Conservation (phyloP, 352 stramenopile genomes). For the Halophytophthora polymorphica region DNA sequence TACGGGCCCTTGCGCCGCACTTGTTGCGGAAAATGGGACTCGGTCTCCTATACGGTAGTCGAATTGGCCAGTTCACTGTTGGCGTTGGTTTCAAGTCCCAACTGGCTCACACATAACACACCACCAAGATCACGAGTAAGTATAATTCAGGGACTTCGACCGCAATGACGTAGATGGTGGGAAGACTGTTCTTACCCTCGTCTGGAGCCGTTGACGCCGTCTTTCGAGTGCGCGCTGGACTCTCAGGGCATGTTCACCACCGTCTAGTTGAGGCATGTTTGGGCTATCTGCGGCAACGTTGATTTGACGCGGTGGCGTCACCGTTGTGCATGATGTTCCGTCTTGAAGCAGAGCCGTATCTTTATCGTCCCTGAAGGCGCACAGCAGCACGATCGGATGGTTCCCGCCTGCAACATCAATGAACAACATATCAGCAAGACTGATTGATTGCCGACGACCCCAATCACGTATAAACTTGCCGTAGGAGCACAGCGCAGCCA, state of each 20-base stretch:
- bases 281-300: constrained; percentile 2
- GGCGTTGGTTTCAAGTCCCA: constrained; percentile 14
- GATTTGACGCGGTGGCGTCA: constrained; percentile 13
- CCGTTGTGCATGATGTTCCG: not conserved
- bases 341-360: constrained; percentile 23
- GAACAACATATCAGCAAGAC: not conserved
- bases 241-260: constrained; percentile 26
- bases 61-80: constrained; percentile 9
- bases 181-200: constrained; percentile 24
- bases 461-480: constrained; percentile 20
- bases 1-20: not conserved
- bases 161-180: too few relatives aligned
- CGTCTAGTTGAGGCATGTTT: constrained; percentile 10
- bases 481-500: constrained; percentile 63
- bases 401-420: constrained; percentile 31
- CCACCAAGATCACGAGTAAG: not conserved
- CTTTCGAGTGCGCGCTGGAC: constrained; percentile 45
- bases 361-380: constrained; percentile 41
- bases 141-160: not conserved
- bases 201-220: constrained; percentile 40
- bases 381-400: constrained; percentile 62
- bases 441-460: not conserved
- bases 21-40: not conserved
- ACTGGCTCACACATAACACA: constrained; percentile 1
- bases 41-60: constrained; percentile 5